Percentiles rank a stretch among this genome's conserved stretches.
phyloP scores from a whole-genome alignment of 2,329 filamentous ascomycete species.

The Pseudonectria buxi region DNA sequence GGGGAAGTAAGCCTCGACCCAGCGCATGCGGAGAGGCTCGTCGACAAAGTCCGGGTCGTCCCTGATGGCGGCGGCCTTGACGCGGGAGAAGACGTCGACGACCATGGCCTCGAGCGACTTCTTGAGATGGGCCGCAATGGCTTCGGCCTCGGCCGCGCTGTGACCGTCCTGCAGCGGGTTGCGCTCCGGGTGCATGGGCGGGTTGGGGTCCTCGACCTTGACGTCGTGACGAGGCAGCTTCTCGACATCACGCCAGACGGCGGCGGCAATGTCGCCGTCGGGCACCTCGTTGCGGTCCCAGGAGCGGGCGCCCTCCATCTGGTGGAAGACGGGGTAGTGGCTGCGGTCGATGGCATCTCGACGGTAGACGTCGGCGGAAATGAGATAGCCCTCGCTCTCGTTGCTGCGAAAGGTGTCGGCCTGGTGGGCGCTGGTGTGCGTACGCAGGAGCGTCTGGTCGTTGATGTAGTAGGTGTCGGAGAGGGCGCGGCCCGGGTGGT shows the following conservation, averaged over 20 bases:
- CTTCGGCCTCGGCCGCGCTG: constrained; percentile 68
- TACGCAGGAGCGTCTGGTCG: constrained; percentile 72
- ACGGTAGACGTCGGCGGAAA: constrained; percentile 91
- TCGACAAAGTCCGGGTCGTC: constrained; percentile 43
- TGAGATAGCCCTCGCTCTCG: constrained; percentile 72
- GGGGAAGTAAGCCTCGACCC: constrained; percentile 96
- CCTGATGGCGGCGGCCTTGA: constrained; percentile 56
- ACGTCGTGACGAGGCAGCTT: constrained; percentile 67
- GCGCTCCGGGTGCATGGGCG: constrained; percentile 65
- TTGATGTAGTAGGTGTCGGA: constrained; percentile 98
- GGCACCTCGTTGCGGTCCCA: constrained; percentile 68
- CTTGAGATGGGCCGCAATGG: constrained; percentile 80
- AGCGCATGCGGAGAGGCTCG: constrained; percentile 78
- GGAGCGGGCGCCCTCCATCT: constrained; percentile 91
- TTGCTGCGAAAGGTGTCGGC: constrained; percentile 70
- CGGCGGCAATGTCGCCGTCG: constrained; percentile 52
- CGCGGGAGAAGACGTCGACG: constrained; percentile 77
- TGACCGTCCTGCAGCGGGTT: constrained; percentile 81
- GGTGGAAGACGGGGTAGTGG: constrained; percentile 96
- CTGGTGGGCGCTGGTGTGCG: constrained; percentile 93
- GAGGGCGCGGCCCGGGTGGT: constrained; percentile 80
- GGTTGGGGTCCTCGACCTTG: constrained; percentile 76
- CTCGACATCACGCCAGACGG: constrained; percentile 64
- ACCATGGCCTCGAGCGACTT: constrained; percentile 84
- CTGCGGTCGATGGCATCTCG: constrained; percentile 90